A percentile compares a stretch with the other conserved stretches of the same genome.
Evolutionary conservation across 139 green algal genomes (phyloP).

Genomic region (Nannochloris sp.): DNA sequence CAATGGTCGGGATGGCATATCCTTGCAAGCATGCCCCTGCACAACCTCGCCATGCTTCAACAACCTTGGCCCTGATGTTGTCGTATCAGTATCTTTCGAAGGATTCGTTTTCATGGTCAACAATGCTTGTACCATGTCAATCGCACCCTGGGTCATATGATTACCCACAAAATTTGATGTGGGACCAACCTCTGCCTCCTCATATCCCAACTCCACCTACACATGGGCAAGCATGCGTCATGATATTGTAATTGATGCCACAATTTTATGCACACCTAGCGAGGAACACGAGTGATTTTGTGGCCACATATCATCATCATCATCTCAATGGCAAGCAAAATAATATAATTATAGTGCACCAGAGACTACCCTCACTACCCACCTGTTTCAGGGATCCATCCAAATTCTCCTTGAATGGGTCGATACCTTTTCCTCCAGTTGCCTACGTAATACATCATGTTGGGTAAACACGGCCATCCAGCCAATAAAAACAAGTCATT

Average conservation of each 20-base stretch:
- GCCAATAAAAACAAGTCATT: too few species aligned
- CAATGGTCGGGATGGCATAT: not conserved
- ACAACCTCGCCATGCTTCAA: too few species aligned
- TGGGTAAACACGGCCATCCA: not conserved
- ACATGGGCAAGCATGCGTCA: not conserved
- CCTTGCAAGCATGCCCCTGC: too few species aligned
- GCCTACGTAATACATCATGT: slow-evolving; percentile 4
- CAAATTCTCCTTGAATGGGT: slow-evolving; percentile 24
- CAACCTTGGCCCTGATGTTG: too few species aligned
- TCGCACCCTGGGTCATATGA: slow-evolving; percentile 72
- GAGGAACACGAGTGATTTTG: too few species aligned
- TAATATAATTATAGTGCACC: too few species aligned
- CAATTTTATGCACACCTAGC: not conserved
- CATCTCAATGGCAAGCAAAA: too few species aligned
- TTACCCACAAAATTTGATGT: slow-evolving; percentile 84
- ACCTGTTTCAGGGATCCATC: slow-evolving; percentile 28
- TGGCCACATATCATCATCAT: too few species aligned
- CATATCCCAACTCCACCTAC: slow-evolving; percentile 47
- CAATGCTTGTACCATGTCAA: slow-evolving; percentile 63
- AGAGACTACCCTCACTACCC: not conserved
- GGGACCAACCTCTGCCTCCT: slow-evolving; percentile 47
- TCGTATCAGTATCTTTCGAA: not conserved
- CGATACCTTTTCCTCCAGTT: slow-evolving; percentile 17
- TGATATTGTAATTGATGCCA: too few species aligned
- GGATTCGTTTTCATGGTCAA: slow-evolving; percentile 3